A percentile compares a stretch with the other conserved stretches of the same genome.
Conservation (phyloP, 495 filamentous ascomycete species). For the Penicillium salamii region DNA sequence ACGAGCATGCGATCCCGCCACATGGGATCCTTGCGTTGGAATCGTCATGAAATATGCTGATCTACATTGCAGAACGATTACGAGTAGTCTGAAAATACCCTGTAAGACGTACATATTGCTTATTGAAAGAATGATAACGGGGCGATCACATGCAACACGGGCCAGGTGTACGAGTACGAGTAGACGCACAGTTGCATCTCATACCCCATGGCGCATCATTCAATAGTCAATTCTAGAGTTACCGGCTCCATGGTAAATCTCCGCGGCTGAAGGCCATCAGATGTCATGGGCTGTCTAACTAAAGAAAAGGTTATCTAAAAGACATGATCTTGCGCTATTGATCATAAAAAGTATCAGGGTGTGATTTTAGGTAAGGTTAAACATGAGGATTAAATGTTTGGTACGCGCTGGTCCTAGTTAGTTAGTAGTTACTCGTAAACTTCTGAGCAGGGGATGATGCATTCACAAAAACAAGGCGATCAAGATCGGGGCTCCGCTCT, state of each 20-base stretch:
- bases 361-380: background rate
- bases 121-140: background rate
- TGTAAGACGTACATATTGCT: no score
- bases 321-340: background rate
- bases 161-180: no score
- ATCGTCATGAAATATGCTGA: no score
- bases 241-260: constrained; percentile 1
- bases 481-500: background rate
- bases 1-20: no score
- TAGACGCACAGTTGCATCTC: background rate
- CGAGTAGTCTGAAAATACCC: no score
- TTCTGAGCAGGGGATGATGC: no score
- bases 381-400: background rate
- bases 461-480: background rate
- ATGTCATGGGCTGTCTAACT: background rate
- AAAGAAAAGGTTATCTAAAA: background rate
- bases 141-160: constrained; percentile 1
- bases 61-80: no score
- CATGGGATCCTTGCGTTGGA: no score
- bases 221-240: background rate
- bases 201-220: background rate
- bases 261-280: no score
- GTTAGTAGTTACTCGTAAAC: no score
- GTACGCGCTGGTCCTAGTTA: no score
- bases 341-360: background rate